These are phyloP conservation scores for Didymella sp. DNA, from an alignment of 2,329 filamentous ascomycete species.

Conservation along the genomic window DNA sequence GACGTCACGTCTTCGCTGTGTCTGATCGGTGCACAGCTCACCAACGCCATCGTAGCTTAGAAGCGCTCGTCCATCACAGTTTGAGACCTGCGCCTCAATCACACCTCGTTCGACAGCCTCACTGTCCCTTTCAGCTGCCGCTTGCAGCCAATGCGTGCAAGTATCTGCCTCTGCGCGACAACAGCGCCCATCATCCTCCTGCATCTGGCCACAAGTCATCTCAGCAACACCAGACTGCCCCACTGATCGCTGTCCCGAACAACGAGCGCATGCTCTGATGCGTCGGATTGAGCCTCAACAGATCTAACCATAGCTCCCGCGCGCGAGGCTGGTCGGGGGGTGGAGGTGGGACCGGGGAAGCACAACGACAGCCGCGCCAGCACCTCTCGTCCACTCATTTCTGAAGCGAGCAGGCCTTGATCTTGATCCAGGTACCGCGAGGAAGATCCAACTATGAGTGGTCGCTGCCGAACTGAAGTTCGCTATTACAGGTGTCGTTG, in stretches of 20 bases:
- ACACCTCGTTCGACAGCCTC: neutral
- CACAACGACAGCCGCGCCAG: slow-evolving; percentile 36
- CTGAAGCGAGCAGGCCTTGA: slow-evolving; percentile 32
- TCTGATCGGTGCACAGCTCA: neutral
- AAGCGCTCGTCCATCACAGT: neutral
- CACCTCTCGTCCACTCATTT: slow-evolving; percentile 39
- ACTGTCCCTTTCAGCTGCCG: neutral
- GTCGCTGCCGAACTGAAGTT: slow-evolving; percentile 35
- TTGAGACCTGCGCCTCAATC: slow-evolving; percentile 11
- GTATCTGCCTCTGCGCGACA: neutral
- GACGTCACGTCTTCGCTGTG: neutral
- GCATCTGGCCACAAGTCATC: slow-evolving; percentile 17
- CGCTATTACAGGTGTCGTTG: slow-evolving; percentile 26
- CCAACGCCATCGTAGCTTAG: neutral
- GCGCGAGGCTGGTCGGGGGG: slow-evolving; percentile 46
- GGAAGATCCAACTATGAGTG: slow-evolving; percentile 35
- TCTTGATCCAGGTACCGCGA: slow-evolving; percentile 27
- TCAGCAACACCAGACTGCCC: slow-evolving; percentile 34
- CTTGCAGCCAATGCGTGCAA: neutral
- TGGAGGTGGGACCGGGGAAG: slow-evolving; percentile 45
- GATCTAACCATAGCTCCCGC: slow-evolving; percentile 49
- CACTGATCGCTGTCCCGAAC: slow-evolving; percentile 19
- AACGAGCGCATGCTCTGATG: slow-evolving; percentile 23
- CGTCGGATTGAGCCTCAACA: slow-evolving; percentile 49
- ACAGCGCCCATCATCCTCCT: neutral